Evolutionary conservation across 768 basidiomycete genomes (phyloP), one percentile per base, ranked within the genome.

Genomic region (Podaxis mareebaensis): DNA sequence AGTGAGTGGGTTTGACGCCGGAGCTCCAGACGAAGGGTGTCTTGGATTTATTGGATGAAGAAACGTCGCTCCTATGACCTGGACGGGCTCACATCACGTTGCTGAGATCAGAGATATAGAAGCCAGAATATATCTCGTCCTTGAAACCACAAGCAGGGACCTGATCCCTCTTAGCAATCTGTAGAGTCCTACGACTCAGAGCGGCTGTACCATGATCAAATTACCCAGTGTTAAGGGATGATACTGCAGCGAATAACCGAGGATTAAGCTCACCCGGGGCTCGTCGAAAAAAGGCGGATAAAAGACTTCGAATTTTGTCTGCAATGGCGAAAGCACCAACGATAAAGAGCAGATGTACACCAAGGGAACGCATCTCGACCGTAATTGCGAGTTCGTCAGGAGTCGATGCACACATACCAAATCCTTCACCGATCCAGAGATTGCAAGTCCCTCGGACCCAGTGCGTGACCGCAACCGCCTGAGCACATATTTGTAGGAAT

Each of bases 51-150:
- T 39, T 4, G 22, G 26, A 1, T 58, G 3, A 58, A 13, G 3
- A 26, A 33, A 52, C 17, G 40, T 20, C 49, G 57, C 17, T 28
- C 36, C 73, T 67, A 15, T 30, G 28, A 30, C 6, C 28, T 30
- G 28, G 28, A 7, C 28, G 28, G 1, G 4, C 6, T 30, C 28
- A 7, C 28, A 30, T 30, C 58, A 83, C 83, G 67, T 81, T 83
- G 64, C 77, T 77, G 68, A 83, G 80, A 61, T 84, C 79, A 13
- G 72, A 73, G 2, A 81, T 81, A 56, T 81, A 81, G 68, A 81
- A 85, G 4, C 79, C 78, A 8, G 79, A 78, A 68, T 84, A 84
- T 60, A 79, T 77, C 20, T 77, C 74, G 66, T 84, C 82, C n/a
- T 67, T 71, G 67, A 83, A 83, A 13, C 67, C 64, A 26, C 67